Conservation (phyloP, 78 protist species). For the Polysphondylium violaceum region DNA sequence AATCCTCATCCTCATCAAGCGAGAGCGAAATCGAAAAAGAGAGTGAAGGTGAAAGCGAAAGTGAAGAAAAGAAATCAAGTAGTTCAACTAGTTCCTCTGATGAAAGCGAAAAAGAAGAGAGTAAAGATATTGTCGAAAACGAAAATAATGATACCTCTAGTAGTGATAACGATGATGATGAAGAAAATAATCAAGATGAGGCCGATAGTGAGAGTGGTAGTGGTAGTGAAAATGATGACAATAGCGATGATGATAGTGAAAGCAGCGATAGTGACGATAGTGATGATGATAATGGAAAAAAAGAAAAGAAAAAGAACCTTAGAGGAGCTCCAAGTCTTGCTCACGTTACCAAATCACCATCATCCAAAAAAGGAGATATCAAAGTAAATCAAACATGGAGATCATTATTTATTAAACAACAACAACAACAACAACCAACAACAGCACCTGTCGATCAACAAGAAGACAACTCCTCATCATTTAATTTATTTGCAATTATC, state of each 20-base stretch:
- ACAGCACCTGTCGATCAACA: neutral
- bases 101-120: neutral
- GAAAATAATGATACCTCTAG: no score
- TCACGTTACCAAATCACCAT: neutral
- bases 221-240: neutral
- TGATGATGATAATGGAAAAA: neutral
- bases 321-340: neutral
- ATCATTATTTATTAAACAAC: constrained; percentile 33
- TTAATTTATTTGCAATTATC: constrained; percentile 20
- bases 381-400: constrained; percentile 60
- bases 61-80: neutral
- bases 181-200: neutral
- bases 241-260: neutral
- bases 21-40: neutral
- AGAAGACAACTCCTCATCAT: neutral
- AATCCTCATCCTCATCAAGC: neutral
- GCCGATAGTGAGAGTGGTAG: neutral
- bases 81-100: no score
- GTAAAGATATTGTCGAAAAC: neutral
- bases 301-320: neutral
- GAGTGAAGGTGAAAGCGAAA: neutral
- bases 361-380: constrained; percentile 10
- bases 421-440: constrained; percentile 3
- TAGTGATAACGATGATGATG: neutral
- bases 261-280: neutral